Conservation (phyloP, 768 basidiomycete genomes). For the Amanita pallidorosea region DNA sequence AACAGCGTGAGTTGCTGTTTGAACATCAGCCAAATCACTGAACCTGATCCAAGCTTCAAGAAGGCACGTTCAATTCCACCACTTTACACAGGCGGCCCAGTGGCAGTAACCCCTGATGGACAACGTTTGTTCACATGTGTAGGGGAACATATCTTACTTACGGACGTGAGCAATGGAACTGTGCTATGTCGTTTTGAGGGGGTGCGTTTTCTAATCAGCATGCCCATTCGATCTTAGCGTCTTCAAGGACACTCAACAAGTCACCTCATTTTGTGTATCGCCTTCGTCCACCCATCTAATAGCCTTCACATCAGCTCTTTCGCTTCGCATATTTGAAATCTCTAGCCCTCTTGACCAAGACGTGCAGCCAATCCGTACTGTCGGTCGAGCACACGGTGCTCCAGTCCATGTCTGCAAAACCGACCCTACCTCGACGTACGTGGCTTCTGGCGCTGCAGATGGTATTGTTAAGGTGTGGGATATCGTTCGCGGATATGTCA, state of each 20-base stretch:
- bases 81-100: slow-evolving; percentile 82
- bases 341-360: slow-evolving; percentile 30
- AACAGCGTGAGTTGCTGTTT: slow-evolving; percentile 40
- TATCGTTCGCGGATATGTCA: slow-evolving; percentile 75
- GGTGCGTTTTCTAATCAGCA: slow-evolving; percentile 37
- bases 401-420: slow-evolving; percentile 84
- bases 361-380: slow-evolving; percentile 61
- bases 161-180: slow-evolving; percentile 63
- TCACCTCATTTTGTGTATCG: slow-evolving; percentile 78
- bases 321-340: slow-evolving; percentile 77
- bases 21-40: background rate
- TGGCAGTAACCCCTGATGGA: slow-evolving; percentile 72
- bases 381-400: slow-evolving; percentile 83
- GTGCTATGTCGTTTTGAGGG: slow-evolving; percentile 76
- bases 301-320: slow-evolving; percentile 72
- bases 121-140: slow-evolving; percentile 77
- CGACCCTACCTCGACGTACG: slow-evolving; percentile 80
- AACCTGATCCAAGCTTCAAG: slow-evolving; percentile 46
- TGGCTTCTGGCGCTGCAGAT: slow-evolving; percentile 94
- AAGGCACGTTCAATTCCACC: slow-evolving; percentile 65
- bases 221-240: slow-evolving; percentile 1
- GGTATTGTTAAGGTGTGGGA: slow-evolving; percentile 98
- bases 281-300: slow-evolving; percentile 65
- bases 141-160: slow-evolving; percentile 75
- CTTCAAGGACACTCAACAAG: slow-evolving; percentile 68